A percentile compares a stretch with the other conserved stretches of the same genome.
phyloP scores from a whole-genome alignment of 2,329 filamentous ascomycete species.

The Nemania sp. region DNA sequence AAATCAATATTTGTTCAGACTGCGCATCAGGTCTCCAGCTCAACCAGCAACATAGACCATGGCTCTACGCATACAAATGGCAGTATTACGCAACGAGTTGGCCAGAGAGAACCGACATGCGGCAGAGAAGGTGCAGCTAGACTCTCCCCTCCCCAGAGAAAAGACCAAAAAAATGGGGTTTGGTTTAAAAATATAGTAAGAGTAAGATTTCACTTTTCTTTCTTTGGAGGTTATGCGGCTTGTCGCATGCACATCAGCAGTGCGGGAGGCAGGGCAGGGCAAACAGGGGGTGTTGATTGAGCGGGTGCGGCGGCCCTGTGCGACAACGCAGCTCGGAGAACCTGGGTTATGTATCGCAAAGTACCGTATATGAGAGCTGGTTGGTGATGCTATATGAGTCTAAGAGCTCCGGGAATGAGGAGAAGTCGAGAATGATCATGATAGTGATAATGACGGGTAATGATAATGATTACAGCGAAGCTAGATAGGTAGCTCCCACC shows the following conservation, averaged over 20 bases:
- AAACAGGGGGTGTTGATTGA: conserved; percentile 34
- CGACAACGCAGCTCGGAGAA: conserved; percentile 26
- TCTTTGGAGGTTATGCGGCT: conserved; percentile 44
- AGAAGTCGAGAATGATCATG: conserved; percentile 12
- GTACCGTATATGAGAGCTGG: conserved; percentile 1
- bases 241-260: conserved; percentile 43
- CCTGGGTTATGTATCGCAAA: not conserved
- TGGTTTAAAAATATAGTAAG: conserved; percentile 39
- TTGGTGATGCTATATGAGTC: conserved; percentile 9
- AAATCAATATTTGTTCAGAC: conserved; percentile 17
- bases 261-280: conserved; percentile 35
- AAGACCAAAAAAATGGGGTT: conserved; percentile 27
- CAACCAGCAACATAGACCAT: conserved; percentile 15
- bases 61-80: conserved; percentile 17
- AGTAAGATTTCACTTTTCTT: conserved; percentile 42
- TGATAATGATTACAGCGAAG: conserved; percentile 5
- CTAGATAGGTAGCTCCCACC: conserved; percentile 21
- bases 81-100: conserved; percentile 4
- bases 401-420: conserved; percentile 4
- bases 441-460: not conserved
- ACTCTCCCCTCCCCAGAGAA: conserved; percentile 13
- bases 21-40: conserved; percentile 13
- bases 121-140: conserved; percentile 14
- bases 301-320: conserved; percentile 32
- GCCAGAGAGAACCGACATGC: conserved; percentile 6